These are phyloP conservation scores for Monosporascus sp. DNA, from an alignment of 2,329 filamentous ascomycete genomes.

Conservation along the genomic window DNA sequence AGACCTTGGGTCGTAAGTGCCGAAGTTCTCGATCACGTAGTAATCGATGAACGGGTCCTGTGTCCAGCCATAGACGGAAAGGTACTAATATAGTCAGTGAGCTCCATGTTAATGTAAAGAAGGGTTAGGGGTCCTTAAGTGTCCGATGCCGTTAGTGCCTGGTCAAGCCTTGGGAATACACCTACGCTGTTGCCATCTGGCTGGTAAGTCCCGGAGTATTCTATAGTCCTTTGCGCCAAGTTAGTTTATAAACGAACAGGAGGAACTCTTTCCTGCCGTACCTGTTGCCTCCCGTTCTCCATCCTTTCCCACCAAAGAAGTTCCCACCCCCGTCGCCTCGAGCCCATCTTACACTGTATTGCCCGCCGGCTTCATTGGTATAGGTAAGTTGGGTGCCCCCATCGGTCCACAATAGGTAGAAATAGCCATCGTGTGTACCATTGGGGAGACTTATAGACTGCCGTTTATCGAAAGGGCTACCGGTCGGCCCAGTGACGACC, in stretches of 20 bases:
- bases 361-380: slow-evolving; percentile 46
- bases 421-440: slow-evolving; percentile 52
- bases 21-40: slow-evolving; percentile 39
- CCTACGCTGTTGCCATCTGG: slow-evolving; percentile 41
- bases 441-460: slow-evolving; percentile 22
- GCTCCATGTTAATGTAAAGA: slow-evolving; percentile 10
- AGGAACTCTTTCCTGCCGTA: background rate
- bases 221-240: slow-evolving; percentile 34
- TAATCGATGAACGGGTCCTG: slow-evolving; percentile 34
- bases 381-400: slow-evolving; percentile 46
- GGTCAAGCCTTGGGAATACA: slow-evolving; percentile 28
- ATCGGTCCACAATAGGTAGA: slow-evolving; percentile 58
- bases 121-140: slow-evolving; percentile 10
- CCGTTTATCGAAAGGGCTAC: no score
- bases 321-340: slow-evolving; percentile 36
- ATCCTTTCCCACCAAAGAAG: slow-evolving; percentile 47
- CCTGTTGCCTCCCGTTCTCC: slow-evolving; percentile 29
- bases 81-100: slow-evolving; percentile 16
- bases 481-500: no score
- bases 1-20: slow-evolving; percentile 36
- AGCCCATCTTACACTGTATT: slow-evolving; percentile 43
- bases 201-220: slow-evolving; percentile 42
- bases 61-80: slow-evolving; percentile 35
- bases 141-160: slow-evolving; percentile 26
- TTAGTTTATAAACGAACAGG: slow-evolving; percentile 4